Evolutionary conservation across 1,284 basidiomycete genomes (phyloP), one percentile per base, ranked within the genome.

Genomic region (Blastosporella zonata): DNA sequence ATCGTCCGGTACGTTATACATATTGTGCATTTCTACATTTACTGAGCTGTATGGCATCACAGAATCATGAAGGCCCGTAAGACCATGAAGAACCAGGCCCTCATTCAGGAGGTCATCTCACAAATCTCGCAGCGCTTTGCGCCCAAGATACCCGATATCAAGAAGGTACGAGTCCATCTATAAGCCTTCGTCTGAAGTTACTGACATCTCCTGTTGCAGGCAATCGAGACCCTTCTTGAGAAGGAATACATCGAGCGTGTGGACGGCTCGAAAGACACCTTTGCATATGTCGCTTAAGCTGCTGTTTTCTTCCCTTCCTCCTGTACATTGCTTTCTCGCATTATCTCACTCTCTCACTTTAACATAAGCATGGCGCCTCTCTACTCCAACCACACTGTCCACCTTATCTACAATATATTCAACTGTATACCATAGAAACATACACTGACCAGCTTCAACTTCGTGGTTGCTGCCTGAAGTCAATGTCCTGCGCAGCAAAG

Each of bases 11-110:
- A 65, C 34, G 83, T 65, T 27, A 38, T 20, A 21, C 20, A 22
- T 21, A 47, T 20, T 17, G 27, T 25, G 9, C 31, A 18, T 23
- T 20, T 23, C 35, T 42, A 22, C 31, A 31, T 22, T 34, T 35
- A n/a, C 40, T 17, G 25, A n/a, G n/a, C 41, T 21, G 28, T 52
- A 28, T 31, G 31, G 6, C 23, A 47, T 23, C 33, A 37, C 60
- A 91, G 93, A 49, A 91, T 98, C 67, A 97, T 98, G 96, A 98
- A 98, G 72, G 93, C 93, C 18, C 82, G 96, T 50, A 96, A 97
- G 83, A 93, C 90, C 53, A 89, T 98, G 86, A 96, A 96, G 77
- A 96, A 98, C 71, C 90, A 95, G 66, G 80, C 84, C 0, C 73
- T 99, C 55, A 94, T 99, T 55, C 89, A 92, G 62, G 97, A 99